Base-by-base conservation (phyloP, 768 basidiomycete genomes). In the Russula emetica region DNA sequence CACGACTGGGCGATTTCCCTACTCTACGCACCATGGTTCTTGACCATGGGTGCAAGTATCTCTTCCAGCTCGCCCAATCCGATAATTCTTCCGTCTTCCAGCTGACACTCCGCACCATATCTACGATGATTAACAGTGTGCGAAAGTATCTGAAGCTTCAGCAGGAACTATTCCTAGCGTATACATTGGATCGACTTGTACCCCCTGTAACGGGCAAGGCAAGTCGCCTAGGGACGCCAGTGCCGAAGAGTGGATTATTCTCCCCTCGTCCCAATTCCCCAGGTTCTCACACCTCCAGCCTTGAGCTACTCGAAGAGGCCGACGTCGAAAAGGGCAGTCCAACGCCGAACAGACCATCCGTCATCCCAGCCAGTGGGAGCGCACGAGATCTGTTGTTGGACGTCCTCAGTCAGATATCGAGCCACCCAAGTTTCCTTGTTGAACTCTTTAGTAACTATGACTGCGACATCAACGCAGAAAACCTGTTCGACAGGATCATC, bases 391-490 rank as follows among this genome's bases (percentile, higher is more conserved):
- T 98, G 61, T 86, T 98, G 70, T 77, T 99, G 63, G 96, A 98
- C 74, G 90, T 90, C 5, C 77, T 98, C 28, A 83, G 82, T 59
- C 88, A 91, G 59, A 83, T 95, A 50, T 87, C 91, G 18, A 80
- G 88, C 3, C 85, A 90, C 69, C 85, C 91, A 2, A 91, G 87
- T 71, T 95, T 96, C 77, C 93, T 97, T 90, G 92, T 96, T 52
- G 94, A 98, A 70, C 78, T 97, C 16, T 99, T 93, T 77, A 82
- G 86, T 60, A 99, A 98, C 74, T 99, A 98, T 74, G 97, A 99
- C 72, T 98, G 94, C 71, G 94, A 97, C 71, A 85, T 90, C 67
- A 96, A 98, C 71, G 94, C 92, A 73, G 97, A 98, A 77, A 96
- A 98, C 73, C 76, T 98, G 61, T 96, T 95, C 69, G 95, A 98